Percentiles rank a stretch among this genome's conserved stretches.
Conservation (phyloP, 192 early-diverging fungal genomes). For the Cetraspora pellucida region DNA sequence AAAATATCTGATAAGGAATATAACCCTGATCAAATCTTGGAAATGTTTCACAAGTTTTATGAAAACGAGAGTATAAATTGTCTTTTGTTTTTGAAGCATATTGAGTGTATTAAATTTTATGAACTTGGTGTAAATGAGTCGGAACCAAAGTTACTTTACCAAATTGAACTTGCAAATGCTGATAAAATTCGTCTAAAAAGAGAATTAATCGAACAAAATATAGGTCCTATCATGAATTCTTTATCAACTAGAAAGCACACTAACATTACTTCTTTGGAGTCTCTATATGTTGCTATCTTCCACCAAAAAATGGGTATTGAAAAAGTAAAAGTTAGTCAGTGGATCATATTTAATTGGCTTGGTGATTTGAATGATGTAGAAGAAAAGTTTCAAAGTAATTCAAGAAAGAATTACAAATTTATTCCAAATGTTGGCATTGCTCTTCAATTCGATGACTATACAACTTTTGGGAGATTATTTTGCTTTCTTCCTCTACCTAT, state of each 20-base stretch:
- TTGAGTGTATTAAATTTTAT: constrained; percentile 41
- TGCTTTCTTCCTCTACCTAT: not conserved
- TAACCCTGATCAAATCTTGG: constrained; percentile 28
- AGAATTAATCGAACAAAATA: not conserved
- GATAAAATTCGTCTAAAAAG: constrained; percentile 28
- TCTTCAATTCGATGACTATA: not conserved
- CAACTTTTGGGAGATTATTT: not conserved
- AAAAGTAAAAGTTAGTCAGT: not conserved
- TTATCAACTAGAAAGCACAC: not conserved
- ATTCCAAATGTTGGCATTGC: not conserved
- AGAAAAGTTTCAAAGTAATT: not conserved
- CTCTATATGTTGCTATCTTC: constrained; percentile 29
- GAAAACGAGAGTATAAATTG: constrained; percentile 36
- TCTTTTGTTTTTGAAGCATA: constrained; percentile 41
- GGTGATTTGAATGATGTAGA: not conserved
- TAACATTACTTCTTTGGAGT: not conserved
- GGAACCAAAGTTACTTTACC: constrained; percentile 19
- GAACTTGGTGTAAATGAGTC: constrained; percentile 28
- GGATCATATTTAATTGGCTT: not conserved
- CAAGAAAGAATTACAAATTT: not conserved
- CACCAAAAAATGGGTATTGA: not conserved
- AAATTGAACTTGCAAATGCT: constrained; percentile 40
- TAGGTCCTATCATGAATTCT: constrained; percentile 20
- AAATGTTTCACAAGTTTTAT: constrained; percentile 39
- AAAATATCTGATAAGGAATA: constrained; percentile 34